phyloP scores from a whole-genome alignment of 139 green algal genomes.

The Auxenochlorella protothecoides region DNA sequence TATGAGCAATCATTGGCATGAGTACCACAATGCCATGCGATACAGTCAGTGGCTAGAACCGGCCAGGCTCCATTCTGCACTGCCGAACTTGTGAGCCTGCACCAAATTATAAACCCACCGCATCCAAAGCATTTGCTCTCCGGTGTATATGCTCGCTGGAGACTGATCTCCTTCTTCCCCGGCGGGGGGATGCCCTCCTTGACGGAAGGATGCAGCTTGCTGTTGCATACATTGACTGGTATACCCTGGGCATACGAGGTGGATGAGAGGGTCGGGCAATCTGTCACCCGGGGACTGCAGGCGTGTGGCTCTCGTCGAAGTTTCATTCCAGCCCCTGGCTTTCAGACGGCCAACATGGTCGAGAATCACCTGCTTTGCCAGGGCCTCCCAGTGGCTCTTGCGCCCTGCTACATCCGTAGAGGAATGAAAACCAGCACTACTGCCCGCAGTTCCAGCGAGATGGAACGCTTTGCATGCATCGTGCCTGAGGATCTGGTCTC shows the following conservation, averaged over 20 bases:
- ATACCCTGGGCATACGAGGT: slow-evolving; percentile 11
- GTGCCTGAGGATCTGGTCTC: too few species aligned
- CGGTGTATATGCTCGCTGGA: slow-evolving; percentile 69
- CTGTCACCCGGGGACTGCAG: background rate
- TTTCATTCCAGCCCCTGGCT: too few species aligned
- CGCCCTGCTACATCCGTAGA: too few species aligned
- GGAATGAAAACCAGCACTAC: too few species aligned
- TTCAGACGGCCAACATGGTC: background rate
- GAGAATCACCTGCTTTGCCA: background rate
- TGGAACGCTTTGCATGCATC: too few species aligned
- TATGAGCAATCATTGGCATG: too few species aligned
- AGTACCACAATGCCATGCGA: too few species aligned
- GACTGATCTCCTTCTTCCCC: slow-evolving; percentile 35
- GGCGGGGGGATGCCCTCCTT: slow-evolving; percentile 39
- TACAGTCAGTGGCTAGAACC: too few species aligned
- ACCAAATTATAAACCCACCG: slow-evolving; percentile 24
- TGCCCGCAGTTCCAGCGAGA: too few species aligned
- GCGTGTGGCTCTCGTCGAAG: too few species aligned
- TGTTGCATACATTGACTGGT: slow-evolving; percentile 67
- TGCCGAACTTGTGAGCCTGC: too few species aligned
- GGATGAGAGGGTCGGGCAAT: background rate
- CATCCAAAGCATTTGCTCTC: slow-evolving; percentile 64
- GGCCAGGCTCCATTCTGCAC: too few species aligned
- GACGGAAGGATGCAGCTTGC: slow-evolving; percentile 52
- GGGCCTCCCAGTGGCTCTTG: background rate